Evolutionary conservation across 495 filamentous ascomycete genomes (phyloP).

Genomic region (Eremomyces bilateralis): DNA sequence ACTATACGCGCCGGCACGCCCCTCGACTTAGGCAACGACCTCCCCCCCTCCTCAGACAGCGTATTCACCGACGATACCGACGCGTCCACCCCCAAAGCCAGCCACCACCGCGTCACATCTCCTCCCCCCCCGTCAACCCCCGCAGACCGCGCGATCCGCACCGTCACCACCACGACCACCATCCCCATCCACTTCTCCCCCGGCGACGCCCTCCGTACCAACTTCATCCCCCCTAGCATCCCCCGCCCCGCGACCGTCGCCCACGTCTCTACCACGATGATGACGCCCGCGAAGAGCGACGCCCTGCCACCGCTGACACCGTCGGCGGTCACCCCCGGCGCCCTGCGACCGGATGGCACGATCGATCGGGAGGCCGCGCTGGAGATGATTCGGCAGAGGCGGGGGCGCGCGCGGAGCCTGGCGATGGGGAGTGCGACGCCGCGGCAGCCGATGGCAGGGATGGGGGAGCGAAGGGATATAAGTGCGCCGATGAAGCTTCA

Average conservation of each 20-base stretch:
- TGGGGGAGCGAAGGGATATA: conserved; percentile 18
- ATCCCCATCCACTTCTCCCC: conserved; percentile 21
- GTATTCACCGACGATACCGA: conserved; percentile 3
- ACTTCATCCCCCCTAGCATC: conserved; percentile 5
- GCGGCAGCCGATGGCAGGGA: conserved; percentile 18
- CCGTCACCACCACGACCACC: conserved; percentile 21
- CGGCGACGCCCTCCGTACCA: conserved; percentile 14
- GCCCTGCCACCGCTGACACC: conserved; percentile 4
- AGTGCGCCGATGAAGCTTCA: conserved; percentile 21
- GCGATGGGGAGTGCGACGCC: conserved; percentile 18
- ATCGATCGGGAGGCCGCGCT: conserved; percentile 21
- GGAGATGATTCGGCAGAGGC: conserved; percentile 17
- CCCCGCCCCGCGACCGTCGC: conserved; percentile 11
- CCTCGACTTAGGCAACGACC: no score
- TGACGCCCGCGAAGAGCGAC: conserved; percentile 2
- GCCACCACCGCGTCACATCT: background rate
- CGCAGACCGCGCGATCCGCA: conserved; percentile 11
- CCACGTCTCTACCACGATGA: conserved; percentile 3
- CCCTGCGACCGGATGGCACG: conserved; percentile 1
- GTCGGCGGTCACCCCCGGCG: conserved; percentile 1
- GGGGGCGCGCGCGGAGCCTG: conserved; percentile 20
- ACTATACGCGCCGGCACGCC: no score
- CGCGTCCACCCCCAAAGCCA: conserved; percentile 1
- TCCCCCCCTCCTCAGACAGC: conserved; percentile 3
- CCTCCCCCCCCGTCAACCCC: conserved; percentile 5